Base-by-base conservation (phyloP, 768 basidiomycete genomes). In the Paxillus involutus region DNA sequence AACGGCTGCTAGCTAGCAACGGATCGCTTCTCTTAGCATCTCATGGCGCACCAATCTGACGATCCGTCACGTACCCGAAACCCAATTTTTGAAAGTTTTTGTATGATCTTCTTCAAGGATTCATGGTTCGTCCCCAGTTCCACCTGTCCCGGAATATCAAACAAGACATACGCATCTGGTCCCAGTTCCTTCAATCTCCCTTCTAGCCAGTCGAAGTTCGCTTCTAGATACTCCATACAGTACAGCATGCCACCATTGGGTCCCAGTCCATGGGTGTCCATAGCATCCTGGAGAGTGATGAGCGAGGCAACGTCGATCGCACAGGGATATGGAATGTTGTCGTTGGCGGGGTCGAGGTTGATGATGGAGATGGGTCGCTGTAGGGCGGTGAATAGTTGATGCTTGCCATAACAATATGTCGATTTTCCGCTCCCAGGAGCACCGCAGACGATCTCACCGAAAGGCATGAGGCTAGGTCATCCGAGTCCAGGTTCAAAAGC, bases 211-310 rank as follows among this genome's bases (percentile, higher is more conserved):
- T 98, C 97, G 58, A 86, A 84, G 70, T 98, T 98, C n/a, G 79
- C 84, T 63, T 98, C 95, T 10, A 99, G 81, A 64, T 98, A 97
- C 66, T 98, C 95, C 82, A 97, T 89, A 66, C 94, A 96, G 64
- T 94, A 98, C 26, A 98, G 72, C 87, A 98, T 91, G 6, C 84
- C 96, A 13, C 97, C 97, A 61, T 99, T 99, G 0, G 97, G 97
- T 0, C 97, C 97, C 1, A 99, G 79, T 0, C 83, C 82, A 61
- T 88, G 83, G 49, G 85, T 83, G 12, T 84, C 71, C 95, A 98
- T 97, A 16, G 84, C 93, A 61, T 93, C 89, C 45, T 87, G 75
- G 36, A 98, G 82, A 0, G 88, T 93, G 68, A 99, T 90, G 51
- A 98, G 81, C 0, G 83, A 83, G 0, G 89, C 78, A 47, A 98